Conservation (phyloP, 257 asterid genomes). For the Paulownia fortunei region DNA sequence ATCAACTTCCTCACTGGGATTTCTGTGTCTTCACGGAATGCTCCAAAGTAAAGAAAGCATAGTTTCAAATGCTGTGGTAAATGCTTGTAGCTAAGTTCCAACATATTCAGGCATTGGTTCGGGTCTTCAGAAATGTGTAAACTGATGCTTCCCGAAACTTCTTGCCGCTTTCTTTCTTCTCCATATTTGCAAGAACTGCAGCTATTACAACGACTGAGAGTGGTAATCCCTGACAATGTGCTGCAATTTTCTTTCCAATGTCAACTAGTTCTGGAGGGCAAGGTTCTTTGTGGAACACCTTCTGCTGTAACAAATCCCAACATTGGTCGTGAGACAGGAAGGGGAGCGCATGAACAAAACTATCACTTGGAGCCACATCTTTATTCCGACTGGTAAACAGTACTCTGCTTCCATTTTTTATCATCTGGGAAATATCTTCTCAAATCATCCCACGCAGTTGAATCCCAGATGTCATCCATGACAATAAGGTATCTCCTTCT, state of each 20-base stretch:
- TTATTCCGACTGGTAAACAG: too few relatives aligned
- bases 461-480: too few relatives aligned
- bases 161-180: slow-evolving; percentile 9
- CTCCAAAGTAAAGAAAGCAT: slow-evolving; percentile 36
- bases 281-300: slow-evolving; percentile 5
- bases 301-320: too few relatives aligned
- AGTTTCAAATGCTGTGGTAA: slow-evolving; percentile 28
- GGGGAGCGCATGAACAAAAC: too few relatives aligned
- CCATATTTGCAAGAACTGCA: too few relatives aligned
- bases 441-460: too few relatives aligned
- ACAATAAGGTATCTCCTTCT: too few relatives aligned
- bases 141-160: background rate
- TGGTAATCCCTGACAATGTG: slow-evolving; percentile 30
- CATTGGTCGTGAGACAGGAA: too few relatives aligned
- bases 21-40: slow-evolving; percentile 18
- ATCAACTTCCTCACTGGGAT: slow-evolving; percentile 16
- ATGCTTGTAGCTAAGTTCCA: slow-evolving; percentile 35
- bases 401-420: too few relatives aligned
- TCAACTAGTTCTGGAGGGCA: slow-evolving; percentile 31
- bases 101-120: slow-evolving; percentile 15
- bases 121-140: background rate
- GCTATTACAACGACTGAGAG: too few relatives aligned
- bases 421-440: too few relatives aligned
- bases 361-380: too few relatives aligned
- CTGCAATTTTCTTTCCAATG: slow-evolving; percentile 25